Base-by-base conservation (phyloP, 768 basidiomycete genomes). In the Panaeolus cyanescens region DNA sequence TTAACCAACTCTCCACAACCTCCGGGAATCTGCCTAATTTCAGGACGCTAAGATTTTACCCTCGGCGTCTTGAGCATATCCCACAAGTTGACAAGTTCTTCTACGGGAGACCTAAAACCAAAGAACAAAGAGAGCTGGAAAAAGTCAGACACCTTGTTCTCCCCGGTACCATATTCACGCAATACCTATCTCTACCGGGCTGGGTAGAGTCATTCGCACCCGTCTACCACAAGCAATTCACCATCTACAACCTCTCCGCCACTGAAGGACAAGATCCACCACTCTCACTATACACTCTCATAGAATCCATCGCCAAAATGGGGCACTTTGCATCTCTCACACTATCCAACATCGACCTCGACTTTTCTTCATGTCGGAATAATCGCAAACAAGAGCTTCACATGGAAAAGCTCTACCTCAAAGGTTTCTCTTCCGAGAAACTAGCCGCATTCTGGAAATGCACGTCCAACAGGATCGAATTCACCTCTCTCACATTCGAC, bases 321-420 rank as follows among this genome's bases (percentile, higher is more conserved):
- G 60, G 59, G 3, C 67, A 68, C 22, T 55, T 68, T 19, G 45
- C 58, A 0, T 32, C 19, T 5, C 65, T 68, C 42, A 56, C 40
- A 12, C 65, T 68, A 17, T 39, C 9, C 3, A 50, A 65, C 37
- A 42, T 66, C 4, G 61, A 66, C 4, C 54, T 68, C 10, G 64
- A 64, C 19, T n/a, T 50, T 4, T 6, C 59, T 2, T 61, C 60
- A 2, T 59, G 63, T 36, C 7, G 6, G 8, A 50, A 59, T 7
- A 55, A 40, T 2, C 32, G 22, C 13, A 34, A 36, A 17, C 36
- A 31, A 9, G 4, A 20, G n/a, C 3, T 68, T n/a, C 63, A 59
- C 28, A 37, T 68, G 9, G 63, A 68, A 30, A 66, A 68, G 33
- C 63, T 68, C 30, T 56, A 65, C n/a, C 56, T 68, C 10, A 56